These are phyloP conservation scores for Lactarius tabidus DNA, from an alignment of 768 basidiomycete species.

Conservation along the genomic window DNA sequence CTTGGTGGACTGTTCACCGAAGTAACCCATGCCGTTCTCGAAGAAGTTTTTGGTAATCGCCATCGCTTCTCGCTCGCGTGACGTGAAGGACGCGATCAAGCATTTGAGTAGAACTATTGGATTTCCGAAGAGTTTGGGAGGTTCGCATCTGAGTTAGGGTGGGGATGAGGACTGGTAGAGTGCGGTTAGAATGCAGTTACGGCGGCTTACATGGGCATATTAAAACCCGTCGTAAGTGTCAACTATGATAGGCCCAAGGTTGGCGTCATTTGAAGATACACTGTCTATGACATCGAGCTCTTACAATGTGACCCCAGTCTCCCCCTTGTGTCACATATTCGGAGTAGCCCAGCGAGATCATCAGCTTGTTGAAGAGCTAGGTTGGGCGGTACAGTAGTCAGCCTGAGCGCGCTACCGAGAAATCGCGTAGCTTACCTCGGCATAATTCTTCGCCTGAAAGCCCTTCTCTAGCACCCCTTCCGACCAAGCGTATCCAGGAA, in stretches of 20 bases:
- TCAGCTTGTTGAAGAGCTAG: conserved; percentile 31
- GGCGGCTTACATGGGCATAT: conserved; percentile 29
- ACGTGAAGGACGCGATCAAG: conserved; percentile 33
- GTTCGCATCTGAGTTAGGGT: background rate
- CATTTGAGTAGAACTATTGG: conserved; percentile 32
- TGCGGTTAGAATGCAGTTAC: background rate
- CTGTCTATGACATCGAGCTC: background rate
- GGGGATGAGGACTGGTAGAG: background rate
- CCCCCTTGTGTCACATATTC: conserved; percentile 45
- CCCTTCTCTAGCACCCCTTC: conserved; percentile 29
- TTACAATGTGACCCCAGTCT: conserved; percentile 43
- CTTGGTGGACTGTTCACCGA: conserved; percentile 33
- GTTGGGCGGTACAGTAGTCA: background rate
- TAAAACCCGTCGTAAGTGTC: conserved; percentile 27
- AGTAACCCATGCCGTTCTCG: conserved; percentile 38
- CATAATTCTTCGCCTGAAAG: conserved; percentile 27
- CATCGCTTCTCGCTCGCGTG: conserved; percentile 36
- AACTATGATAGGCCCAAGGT: conserved; percentile 24
- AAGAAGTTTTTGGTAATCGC: conserved; percentile 33
- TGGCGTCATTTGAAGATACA: background rate
- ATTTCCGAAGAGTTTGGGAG: conserved; percentile 27
- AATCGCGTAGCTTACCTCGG: conserved; percentile 24
- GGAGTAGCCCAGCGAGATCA: conserved; percentile 32
- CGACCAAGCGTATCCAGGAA: conserved; percentile 32
- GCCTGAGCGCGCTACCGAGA: background rate